These are phyloP conservation scores for Fusarium lateritium DNA, from an alignment of 2,329 filamentous ascomycete species.

Conservation along the genomic window DNA sequence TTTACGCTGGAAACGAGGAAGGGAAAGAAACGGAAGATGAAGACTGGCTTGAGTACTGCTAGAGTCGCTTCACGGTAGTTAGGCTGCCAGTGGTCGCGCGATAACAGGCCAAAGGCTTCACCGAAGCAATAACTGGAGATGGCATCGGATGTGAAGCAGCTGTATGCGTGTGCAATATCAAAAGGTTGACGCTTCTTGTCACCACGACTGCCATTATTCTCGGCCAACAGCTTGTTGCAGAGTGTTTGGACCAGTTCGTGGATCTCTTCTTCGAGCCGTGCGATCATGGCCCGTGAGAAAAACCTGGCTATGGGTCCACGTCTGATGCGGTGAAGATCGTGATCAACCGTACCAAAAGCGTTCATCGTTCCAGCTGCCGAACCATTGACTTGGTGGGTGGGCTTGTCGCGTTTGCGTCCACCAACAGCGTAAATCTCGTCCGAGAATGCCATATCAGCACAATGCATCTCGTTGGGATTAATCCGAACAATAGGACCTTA, in stretches of 20 bases:
- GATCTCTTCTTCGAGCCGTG: constrained; percentile 7
- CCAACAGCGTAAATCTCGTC: constrained; percentile 26
- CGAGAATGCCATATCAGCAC: constrained; percentile 28
- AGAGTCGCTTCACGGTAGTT: constrained; percentile 30
- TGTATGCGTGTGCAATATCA: constrained; percentile 20
- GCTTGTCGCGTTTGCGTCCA: constrained; percentile 29
- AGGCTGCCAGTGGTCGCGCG: constrained; percentile 3
- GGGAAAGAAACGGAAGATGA: constrained; percentile 18
- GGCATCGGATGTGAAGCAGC: constrained; percentile 18
- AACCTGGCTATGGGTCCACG: constrained; percentile 21
- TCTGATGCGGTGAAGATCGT: constrained; percentile 17
- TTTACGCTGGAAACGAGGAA: constrained; percentile 20
- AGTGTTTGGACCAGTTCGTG: constrained; percentile 18
- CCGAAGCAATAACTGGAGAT: constrained; percentile 29
- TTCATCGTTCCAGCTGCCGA: constrained; percentile 18
- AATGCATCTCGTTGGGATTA: constrained; percentile 19
- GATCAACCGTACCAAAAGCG: constrained; percentile 14
- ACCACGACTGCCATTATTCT: not conserved
- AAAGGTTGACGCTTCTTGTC: not conserved
- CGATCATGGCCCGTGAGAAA: constrained; percentile 29
- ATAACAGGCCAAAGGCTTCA: constrained; percentile 20
- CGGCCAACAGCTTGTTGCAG: constrained; percentile 9
- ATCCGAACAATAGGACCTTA: constrained; percentile 25
- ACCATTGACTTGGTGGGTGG: constrained; percentile 18
- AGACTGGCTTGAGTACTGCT: constrained; percentile 24